Base-by-base conservation (phyloP, 225 moss, liverwort and hornwort genomes). In the Bryum argenteum region DNA sequence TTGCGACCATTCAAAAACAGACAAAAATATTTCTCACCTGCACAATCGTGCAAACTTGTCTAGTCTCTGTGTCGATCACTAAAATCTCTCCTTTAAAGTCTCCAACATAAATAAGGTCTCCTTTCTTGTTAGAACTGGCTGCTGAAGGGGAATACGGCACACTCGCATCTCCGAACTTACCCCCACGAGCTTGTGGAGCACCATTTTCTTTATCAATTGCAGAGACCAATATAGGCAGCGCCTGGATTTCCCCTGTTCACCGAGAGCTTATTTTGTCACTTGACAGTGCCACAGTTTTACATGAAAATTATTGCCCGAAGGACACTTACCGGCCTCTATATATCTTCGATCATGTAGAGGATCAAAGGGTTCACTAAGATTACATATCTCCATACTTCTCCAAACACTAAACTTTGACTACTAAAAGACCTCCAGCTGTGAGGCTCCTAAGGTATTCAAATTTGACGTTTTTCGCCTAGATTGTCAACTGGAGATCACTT, bases 111-210 rank as follows among this genome's bases (percentile, higher is more conserved):
- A 98, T 91, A 12, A 98, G 82, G 62, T 98, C 94, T 65, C 97
- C 97, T 69, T 89, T 92, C 82, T 98, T 98, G 78, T 94, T 94
- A 23, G 92, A 98, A 76, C 90, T 98, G 42, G 94, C 97, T 63
- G 94, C 87, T 61, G 94, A 86, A 74, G 90, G 90, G 17, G 94
- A 88, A 79, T 86, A 92, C 24, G 89, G 94, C 8, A 87, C 85
- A 76, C 83, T 83, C 13, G 88, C 81, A 67, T 94, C 92, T 43
- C 80, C 88, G 69, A 87, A 89, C 68, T 94, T 98, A 41, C 94
- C 94, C 59, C 92, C 85, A 59, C 84, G 83, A 67, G 71, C 74
- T 48, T 85, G 90, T 44, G 83, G 72, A 52, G 78, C 70, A 71
- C 87, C 88, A 80, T 78, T 83, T 55, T 93, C 96, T 50, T 91